phyloP scores from a whole-genome alignment of 2,329 filamentous ascomycete genomes.

The Penicillium paneum region DNA sequence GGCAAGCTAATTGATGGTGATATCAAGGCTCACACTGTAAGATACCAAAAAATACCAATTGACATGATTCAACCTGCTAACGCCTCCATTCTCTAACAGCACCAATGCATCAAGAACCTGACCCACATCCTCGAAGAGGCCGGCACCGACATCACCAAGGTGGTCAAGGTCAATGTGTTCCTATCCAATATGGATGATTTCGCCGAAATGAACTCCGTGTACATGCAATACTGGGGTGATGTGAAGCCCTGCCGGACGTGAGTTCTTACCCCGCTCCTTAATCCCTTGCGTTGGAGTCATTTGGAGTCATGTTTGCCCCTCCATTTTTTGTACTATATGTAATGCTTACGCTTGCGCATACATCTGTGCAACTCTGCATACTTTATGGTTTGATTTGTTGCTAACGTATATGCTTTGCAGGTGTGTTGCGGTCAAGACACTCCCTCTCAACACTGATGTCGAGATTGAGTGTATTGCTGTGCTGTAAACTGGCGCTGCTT shows the following conservation, averaged over 20 bases:
- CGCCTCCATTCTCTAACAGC: slow-evolving; percentile 25
- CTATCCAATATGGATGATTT: slow-evolving; percentile 65
- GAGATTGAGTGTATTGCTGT: slow-evolving; percentile 88
- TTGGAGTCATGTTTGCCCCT: no score
- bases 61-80: not conserved
- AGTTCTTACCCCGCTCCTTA: slow-evolving; percentile 5
- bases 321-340: not conserved
- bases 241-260: slow-evolving; percentile 57
- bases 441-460: slow-evolving; percentile 80
- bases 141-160: slow-evolving; percentile 57
- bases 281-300: not conserved
- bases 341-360: not conserved
- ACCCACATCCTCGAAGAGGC: slow-evolving; percentile 58
- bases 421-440: slow-evolving; percentile 83
- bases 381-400: not conserved
- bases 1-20: slow-evolving; percentile 55
- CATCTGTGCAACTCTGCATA: not conserved
- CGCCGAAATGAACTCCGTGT: slow-evolving; percentile 77
- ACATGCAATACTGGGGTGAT: slow-evolving; percentile 67
- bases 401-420: slow-evolving; percentile 12
- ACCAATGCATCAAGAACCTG: slow-evolving; percentile 59
- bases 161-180: slow-evolving; percentile 67
- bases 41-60: slow-evolving; percentile 5
- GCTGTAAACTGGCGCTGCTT: slow-evolving; percentile 33
- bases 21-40: slow-evolving; percentile 54